Evolutionary conservation across 2,329 filamentous ascomycete genomes (phyloP), one percentile per base, ranked within the genome.

Genomic region (Neocatenulostroma microsporum): DNA sequence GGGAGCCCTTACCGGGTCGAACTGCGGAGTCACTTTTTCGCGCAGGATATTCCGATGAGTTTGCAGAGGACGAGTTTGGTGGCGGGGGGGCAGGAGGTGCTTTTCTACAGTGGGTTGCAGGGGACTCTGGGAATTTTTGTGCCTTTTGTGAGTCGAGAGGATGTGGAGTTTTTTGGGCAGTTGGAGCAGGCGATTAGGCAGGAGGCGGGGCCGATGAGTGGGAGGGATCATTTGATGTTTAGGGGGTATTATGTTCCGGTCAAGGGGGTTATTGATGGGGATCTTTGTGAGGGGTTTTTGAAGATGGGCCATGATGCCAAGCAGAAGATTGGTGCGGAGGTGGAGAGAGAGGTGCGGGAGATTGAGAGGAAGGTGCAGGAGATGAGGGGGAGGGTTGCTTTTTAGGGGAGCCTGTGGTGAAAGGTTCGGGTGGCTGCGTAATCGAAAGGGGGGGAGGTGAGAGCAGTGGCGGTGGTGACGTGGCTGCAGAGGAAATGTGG

Each of bases 131-230:
- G 89, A 32, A 85, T 94, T 36, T 73, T 98, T 31, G 82, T 98
- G 30, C 91, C 93, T 0, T 96, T 99, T 57, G 70, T 87, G 30
- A 82, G 80, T 45, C 82, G 93, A 24, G 88, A 96, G 56, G 89
- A 96, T 53, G 84, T 93, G 33, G 91, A 96, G 61, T 96, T 98
- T 66, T 98, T 98, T 75, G 88, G 95, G 61, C 86, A 78, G 43
- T 72, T 98, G 17, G 91, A 98, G 64, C 80, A 83, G 56, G 84
- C 94, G 55, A 72, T 99, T 58, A 76, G 89, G 31, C 78, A 75
- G 10, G 86, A 94, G 56, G 88, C 94, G 7, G 14, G 8, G 23
- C 89, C 89, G 6, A 67, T 98, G 30, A 84, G 86, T 14, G 93
- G 91, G 27, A 76, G 93, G 47, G 93, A 98, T 60, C 91, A 99